Evolutionary conservation across 1,284 basidiomycete genomes (phyloP).

Genomic region (Takashimella koratensis): DNA sequence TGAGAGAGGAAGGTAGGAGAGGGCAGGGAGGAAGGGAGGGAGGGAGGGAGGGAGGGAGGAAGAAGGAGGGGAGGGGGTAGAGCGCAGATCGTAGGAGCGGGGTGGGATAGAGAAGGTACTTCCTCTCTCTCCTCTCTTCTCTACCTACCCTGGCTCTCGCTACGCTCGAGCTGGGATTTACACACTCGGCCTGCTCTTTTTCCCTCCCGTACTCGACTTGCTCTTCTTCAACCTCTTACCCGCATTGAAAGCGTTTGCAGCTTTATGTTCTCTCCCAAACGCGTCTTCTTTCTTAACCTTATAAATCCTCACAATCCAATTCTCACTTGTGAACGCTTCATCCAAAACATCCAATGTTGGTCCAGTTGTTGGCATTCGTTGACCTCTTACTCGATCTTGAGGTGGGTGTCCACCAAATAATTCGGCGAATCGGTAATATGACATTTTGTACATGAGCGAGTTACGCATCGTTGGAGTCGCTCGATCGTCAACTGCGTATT

Average conservation of each 20-base stretch:
- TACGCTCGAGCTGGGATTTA: not conserved
- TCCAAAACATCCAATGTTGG: constrained; percentile 81
- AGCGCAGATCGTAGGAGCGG: no score
- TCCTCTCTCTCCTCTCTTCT: not conserved
- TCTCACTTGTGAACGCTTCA: constrained; percentile 94
- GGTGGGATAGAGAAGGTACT: no score
- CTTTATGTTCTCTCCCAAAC: constrained; percentile 81
- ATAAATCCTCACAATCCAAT: constrained; percentile 98
- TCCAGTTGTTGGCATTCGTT: constrained; percentile 69
- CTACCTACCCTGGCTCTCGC: not conserved
- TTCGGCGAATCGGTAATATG: constrained; percentile 86
- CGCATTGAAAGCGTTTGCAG: constrained; percentile 73
- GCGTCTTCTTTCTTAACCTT: constrained; percentile 92
- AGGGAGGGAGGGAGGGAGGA: no score
- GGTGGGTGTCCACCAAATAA: constrained; percentile 73
- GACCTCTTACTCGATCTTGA: constrained; percentile 77
- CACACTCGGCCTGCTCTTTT: not conserved
- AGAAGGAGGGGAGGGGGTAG: no score
- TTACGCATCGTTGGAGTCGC: constrained; percentile 91
- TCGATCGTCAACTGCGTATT: constrained; percentile 87
- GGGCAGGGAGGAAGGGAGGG: no score
- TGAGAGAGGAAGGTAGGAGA: no score
- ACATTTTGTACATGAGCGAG: constrained; percentile 98
- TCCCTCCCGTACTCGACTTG: not conserved
- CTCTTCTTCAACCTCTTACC: constrained; percentile 57